Evolutionary conservation across 177 flowering plant genomes (phyloP).

Genomic region (Telopea speciosissima): DNA sequence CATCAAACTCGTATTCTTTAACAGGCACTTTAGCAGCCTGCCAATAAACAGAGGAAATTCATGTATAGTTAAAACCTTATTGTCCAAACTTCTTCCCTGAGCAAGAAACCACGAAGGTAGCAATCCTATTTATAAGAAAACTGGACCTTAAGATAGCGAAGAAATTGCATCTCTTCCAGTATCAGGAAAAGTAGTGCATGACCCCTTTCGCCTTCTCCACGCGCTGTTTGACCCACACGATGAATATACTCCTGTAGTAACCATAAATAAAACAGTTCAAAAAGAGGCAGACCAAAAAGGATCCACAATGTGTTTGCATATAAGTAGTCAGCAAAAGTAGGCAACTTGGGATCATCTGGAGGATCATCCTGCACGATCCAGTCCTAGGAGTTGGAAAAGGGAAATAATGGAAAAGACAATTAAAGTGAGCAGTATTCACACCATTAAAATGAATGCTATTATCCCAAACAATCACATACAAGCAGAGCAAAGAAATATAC

Average conservation of each 20-base stretch:
- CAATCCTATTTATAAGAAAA: not conserved
- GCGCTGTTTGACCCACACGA: conserved; percentile 96
- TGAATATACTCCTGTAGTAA: conserved; percentile 82
- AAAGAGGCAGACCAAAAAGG: too few species aligned
- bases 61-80: too few species aligned
- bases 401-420: too few species aligned
- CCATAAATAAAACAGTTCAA: not conserved
- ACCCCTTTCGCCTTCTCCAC: conserved; percentile 94
- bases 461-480: not conserved
- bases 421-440: conserved; percentile 1
- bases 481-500: conserved; percentile 31
- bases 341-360: conserved; percentile 93
- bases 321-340: not conserved
- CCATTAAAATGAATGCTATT: not conserved
- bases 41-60: not conserved
- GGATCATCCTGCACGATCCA: conserved; percentile 98
- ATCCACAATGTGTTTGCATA: too few species aligned
- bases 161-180: conserved; percentile 84
- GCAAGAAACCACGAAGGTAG: not conserved
- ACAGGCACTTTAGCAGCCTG: conserved; percentile 88
- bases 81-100: not conserved
- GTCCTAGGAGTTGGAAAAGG: conserved; percentile 44
- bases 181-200: conserved; percentile 80
- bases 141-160: conserved; percentile 71
- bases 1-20: conserved; percentile 66